phyloP scores from a whole-genome alignment of 345 rosid species.

The Murraya koenigii region DNA sequence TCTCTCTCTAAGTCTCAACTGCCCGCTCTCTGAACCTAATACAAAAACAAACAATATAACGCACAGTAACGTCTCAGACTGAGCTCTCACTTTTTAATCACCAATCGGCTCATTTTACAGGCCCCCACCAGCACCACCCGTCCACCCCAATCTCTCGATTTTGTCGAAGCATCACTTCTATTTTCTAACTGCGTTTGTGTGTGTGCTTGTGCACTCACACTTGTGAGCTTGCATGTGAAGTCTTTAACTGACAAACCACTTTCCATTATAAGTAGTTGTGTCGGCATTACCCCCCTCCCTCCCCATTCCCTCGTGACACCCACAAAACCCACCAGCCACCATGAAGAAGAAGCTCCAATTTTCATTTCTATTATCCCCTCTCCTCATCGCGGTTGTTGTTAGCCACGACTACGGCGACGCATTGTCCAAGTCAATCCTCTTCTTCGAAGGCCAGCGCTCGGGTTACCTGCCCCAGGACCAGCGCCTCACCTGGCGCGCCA shows the following conservation, averaged over 20 bases:
- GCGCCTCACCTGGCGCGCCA: constrained; percentile 60
- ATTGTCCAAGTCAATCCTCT: constrained; percentile 80
- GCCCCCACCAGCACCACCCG: no score
- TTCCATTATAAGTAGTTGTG: no score
- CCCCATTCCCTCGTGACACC: not conserved
- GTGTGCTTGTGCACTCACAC: not conserved
- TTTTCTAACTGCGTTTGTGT: not conserved
- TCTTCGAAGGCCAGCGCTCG: constrained; percentile 97
- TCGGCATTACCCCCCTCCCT: not conserved
- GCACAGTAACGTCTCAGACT: no score
- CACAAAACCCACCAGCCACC: no score
- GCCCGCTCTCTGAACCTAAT: not conserved
- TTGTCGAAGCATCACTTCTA: no score
- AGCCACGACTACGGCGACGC: constrained; percentile 75
- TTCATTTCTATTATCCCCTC: no score
- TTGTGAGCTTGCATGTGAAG: constrained; percentile 12
- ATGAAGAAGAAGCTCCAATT: no score
- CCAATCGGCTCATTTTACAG: not conserved
- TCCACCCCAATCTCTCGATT: no score
- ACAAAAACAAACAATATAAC: not conserved
- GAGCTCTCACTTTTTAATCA: not conserved
- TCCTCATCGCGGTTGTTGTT: no score
- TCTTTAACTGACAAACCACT: not conserved
- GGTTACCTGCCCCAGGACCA: constrained; percentile 76
- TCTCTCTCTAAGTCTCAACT: not conserved